These are phyloP conservation scores for Vitis hybrid DNA, from an alignment of 177 flowering plant species.

Conservation along the genomic window DNA sequence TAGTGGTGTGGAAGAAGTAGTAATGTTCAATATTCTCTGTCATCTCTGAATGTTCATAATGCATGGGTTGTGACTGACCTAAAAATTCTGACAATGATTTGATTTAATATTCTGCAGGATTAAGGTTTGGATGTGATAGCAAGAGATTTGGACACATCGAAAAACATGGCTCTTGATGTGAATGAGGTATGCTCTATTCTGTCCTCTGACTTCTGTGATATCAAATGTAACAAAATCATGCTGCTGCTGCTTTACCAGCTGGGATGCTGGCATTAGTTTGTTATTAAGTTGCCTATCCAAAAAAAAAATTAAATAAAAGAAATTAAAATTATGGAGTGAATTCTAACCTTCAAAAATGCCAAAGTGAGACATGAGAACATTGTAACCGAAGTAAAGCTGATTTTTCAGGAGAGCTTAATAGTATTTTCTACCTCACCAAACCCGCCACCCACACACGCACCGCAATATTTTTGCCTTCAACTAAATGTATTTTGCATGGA, in stretches of 20 bases:
- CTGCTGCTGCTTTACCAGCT: too few relatives aligned
- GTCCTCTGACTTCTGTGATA: background rate
- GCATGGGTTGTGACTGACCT: background rate
- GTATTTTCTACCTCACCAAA: background rate
- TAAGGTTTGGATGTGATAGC: slow-evolving; percentile 55
- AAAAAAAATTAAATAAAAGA: too few relatives aligned
- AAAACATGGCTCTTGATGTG: slow-evolving; percentile 54
- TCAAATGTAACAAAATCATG: background rate
- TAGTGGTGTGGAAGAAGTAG: too few relatives aligned
- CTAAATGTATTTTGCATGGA: background rate
- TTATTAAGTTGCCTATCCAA: too few relatives aligned
- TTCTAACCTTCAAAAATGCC: slow-evolving; percentile 42
- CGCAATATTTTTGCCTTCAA: background rate
- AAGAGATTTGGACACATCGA: slow-evolving; percentile 48
- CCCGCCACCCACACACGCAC: too few relatives aligned
- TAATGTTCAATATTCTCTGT: too few relatives aligned
- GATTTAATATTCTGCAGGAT: slow-evolving; percentile 34
- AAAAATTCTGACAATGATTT: background rate
- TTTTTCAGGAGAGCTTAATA: background rate
- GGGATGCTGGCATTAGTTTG: too few relatives aligned
- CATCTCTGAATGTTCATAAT: background rate
- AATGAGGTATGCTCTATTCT: slow-evolving; percentile 42
- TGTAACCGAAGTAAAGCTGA: slow-evolving; percentile 28
- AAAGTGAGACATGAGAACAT: slow-evolving; percentile 54
- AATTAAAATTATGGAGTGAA: slow-evolving; percentile 26